Evolutionary conservation across 768 basidiomycete species (phyloP).

Genomic region (Arthromyces matolae): DNA sequence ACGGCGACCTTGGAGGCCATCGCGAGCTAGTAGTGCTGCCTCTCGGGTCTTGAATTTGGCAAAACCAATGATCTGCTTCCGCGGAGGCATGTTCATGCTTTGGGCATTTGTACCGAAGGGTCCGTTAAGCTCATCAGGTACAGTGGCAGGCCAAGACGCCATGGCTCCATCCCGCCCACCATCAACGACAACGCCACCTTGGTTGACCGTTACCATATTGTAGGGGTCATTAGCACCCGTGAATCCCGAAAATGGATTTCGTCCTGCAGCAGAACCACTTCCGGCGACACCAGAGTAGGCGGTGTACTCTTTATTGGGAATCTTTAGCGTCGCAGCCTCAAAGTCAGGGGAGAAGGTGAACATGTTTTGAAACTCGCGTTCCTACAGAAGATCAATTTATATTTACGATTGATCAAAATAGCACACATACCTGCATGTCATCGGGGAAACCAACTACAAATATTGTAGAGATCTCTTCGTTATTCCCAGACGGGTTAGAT

Average conservation of each 20-base stretch:
- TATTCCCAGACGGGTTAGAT: slow-evolving; percentile 28
- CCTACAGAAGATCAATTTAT: slow-evolving; percentile 46
- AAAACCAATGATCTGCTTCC: slow-evolving; percentile 98
- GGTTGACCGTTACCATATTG: slow-evolving; percentile 78
- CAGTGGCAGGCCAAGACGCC: slow-evolving; percentile 58
- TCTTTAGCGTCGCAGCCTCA: slow-evolving; percentile 96
- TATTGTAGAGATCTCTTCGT: slow-evolving; percentile 93
- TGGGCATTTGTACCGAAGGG: slow-evolving; percentile 27
- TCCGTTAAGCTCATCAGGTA: slow-evolving; percentile 29
- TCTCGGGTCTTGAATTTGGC: slow-evolving; percentile 89
- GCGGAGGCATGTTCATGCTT: slow-evolving; percentile 49
- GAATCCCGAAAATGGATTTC: slow-evolving; percentile 22
- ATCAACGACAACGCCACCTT: slow-evolving; percentile 81
- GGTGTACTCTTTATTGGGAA: slow-evolving; percentile 88
- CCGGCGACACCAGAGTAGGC: slow-evolving; percentile 52
- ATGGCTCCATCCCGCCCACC: slow-evolving; percentile 69
- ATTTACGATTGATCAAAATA: neutral
- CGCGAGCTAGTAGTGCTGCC: slow-evolving; percentile 84
- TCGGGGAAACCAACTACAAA: slow-evolving; percentile 99
- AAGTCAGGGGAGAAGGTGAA: slow-evolving; percentile 96
- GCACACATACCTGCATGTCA: slow-evolving; percentile 83
- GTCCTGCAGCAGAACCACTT: slow-evolving; percentile 18
- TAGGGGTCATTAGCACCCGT: slow-evolving; percentile 74
- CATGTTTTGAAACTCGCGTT: slow-evolving; percentile 99
- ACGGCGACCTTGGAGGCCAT: slow-evolving; percentile 82